A percentile compares a stretch with the other conserved stretches of the same genome.
Conservation (phyloP, 306 rosid genomes). For the Abrus precatorius region DNA sequence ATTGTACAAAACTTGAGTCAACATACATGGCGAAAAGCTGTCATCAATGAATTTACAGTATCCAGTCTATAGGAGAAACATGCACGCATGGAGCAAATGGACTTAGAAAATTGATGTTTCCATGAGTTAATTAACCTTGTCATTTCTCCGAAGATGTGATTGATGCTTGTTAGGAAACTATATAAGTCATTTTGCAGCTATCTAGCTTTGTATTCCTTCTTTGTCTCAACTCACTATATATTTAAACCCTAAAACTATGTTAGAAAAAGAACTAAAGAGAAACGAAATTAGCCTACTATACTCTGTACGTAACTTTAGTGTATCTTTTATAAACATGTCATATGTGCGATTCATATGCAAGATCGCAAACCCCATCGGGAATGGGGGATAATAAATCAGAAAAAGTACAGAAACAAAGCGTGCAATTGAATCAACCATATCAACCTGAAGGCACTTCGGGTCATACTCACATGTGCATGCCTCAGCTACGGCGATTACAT, state of each 20-base stretch:
- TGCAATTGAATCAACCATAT: constrained; percentile 56
- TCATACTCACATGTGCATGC: constrained; percentile 69
- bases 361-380: constrained; percentile 42
- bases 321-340: not conserved
- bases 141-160: constrained; percentile 11
- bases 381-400: constrained; percentile 44
- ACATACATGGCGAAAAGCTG: constrained; percentile 40
- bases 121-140: constrained; percentile 8
- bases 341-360: constrained; percentile 19
- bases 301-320: not conserved
- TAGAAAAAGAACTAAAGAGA: not conserved
- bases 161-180: constrained; percentile 2
- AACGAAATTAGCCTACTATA: not conserved
- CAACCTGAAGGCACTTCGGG: constrained; percentile 41
- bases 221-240: not conserved
- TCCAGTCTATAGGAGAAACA: constrained; percentile 30
- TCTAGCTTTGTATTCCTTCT: not conserved
- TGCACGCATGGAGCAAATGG: constrained; percentile 50
- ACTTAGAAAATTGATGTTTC: constrained; percentile 40
- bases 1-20: not conserved
- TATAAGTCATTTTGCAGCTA: constrained; percentile 8
- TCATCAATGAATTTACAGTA: constrained; percentile 32
- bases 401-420: constrained; percentile 65
- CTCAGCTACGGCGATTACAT: constrained; percentile 69
- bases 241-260: not conserved